Base-by-base conservation (phyloP, 2,329 filamentous ascomycete genomes). In the Fusarium tuaranense region DNA sequence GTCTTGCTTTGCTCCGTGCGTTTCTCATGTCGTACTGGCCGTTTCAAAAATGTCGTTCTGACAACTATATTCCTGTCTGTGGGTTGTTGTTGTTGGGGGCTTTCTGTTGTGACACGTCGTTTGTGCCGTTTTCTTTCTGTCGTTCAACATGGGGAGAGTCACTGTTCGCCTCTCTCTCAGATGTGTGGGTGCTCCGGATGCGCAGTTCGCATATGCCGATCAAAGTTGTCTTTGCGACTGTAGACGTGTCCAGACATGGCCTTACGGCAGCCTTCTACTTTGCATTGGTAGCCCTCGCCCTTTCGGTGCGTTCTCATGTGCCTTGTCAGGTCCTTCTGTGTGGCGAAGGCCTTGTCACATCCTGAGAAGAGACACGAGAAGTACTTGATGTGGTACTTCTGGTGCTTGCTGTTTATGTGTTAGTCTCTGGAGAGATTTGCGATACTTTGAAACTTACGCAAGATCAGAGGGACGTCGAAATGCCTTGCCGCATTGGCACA, bases 321-420 rank as follows among this genome's bases (percentile, higher is more conserved):
- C 18, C 77, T 69, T 36, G 75, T 76, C 27, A 79, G 59, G 53
- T 79, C 77, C 34, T 79, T 79, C 59, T 79, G 77, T 10, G 77
- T 79, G 51, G 77, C 76, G 39, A 79, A 79, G 10, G 76, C 76
- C 51, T 77, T 77, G 34, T 77, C 74, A 32, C 77, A 79, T 14
- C 74, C 76, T 1, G 71, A 69, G 44, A 71, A 76, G 18, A 79
- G 76, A 68, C 77, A 79, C 25, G 76, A 73, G 48, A 77, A 79
- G 71, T 77, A 76, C 65, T 79, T 79, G 66, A 79, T 75, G 67
- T 79, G 77, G 57, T 79, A 79, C 64, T 79, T 79, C 70, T 79
- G 76, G 57, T 79, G 77, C 61, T 79, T 79, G 14, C 77, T 79
- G 34, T 9, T 44, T 12, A 8, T 20, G 20, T 41, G 32, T 76